Percentiles rank a stretch among this genome's conserved stretches.
phyloP scores from a whole-genome alignment of 106 monocot species.

The Allium sativum region DNA sequence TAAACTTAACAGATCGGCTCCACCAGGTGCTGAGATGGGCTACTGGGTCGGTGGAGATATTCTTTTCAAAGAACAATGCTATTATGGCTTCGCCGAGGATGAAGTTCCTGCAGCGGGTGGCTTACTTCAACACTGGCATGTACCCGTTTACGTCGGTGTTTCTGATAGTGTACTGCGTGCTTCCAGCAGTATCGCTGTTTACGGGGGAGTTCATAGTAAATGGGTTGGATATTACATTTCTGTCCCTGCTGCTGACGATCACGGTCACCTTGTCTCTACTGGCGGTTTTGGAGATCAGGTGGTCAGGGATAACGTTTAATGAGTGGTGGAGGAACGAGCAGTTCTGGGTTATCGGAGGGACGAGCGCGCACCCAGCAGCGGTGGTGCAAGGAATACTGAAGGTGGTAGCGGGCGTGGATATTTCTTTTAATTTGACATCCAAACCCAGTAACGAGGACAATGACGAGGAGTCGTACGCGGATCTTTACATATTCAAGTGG shows the following conservation, averaged over 20 bases:
- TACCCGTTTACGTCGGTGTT: constrained; percentile 94
- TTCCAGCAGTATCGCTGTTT: constrained; percentile 88
- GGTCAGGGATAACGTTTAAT: constrained; percentile 89
- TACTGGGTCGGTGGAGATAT: constrained; percentile 98
- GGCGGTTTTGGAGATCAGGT: constrained; percentile 78
- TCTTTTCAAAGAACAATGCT: constrained; percentile 96
- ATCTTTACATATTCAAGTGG: constrained; percentile 78
- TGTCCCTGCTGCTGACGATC: constrained; percentile 61
- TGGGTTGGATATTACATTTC: constrained; percentile 45
- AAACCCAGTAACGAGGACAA: constrained; percentile 51
- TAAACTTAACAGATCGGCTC: constrained; percentile 87
- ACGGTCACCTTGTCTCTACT: constrained; percentile 73
- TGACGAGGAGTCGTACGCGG: constrained; percentile 47
- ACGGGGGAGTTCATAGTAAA: constrained; percentile 93
- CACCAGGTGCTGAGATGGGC: constrained; percentile 99
- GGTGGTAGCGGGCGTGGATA: constrained; percentile 84
- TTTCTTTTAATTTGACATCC: constrained; percentile 85
- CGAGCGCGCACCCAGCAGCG: constrained; percentile 89
- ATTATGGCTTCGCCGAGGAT: constrained; percentile 68
- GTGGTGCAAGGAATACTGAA: constrained; percentile 90
- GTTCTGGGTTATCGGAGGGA: constrained; percentile 95
- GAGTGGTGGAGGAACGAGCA: constrained; percentile 99
- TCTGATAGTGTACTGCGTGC: constrained; percentile 71
- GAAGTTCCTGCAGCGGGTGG: constrained; percentile 84
- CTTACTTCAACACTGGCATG: constrained; percentile 87